These are phyloP conservation scores for Terana coerulea DNA, from an alignment of 768 basidiomycete genomes.

Conservation along the genomic window DNA sequence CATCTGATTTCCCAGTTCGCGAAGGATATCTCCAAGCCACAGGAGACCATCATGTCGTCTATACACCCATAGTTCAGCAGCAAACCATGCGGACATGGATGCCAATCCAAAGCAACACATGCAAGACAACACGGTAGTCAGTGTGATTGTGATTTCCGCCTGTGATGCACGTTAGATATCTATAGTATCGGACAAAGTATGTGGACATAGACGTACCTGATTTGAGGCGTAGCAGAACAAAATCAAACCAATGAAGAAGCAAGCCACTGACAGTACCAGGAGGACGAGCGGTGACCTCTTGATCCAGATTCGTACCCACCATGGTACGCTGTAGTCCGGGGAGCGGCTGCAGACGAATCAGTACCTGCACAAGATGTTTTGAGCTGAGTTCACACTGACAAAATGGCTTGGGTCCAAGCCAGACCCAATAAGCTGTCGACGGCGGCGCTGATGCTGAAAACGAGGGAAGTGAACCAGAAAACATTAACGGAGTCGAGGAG, in stretches of 20 bases:
- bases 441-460: constrained; percentile 67
- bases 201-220: constrained; percentile 42
- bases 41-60: not conserved
- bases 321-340: constrained; percentile 67
- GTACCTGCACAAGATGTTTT: not conserved
- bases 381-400: constrained; percentile 40
- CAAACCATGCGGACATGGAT: constrained; percentile 66
- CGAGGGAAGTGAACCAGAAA: constrained; percentile 67
- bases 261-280: constrained; percentile 73
- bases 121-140: constrained; percentile 66
- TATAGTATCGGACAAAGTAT: not conserved
- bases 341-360: constrained; percentile 47
- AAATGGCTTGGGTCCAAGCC: constrained; percentile 75
- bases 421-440: constrained; percentile 68
- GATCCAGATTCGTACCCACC: constrained; percentile 81
- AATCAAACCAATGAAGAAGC: constrained; percentile 72
- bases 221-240: constrained; percentile 66
- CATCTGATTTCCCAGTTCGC: not conserved
- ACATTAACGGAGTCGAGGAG: constrained; percentile 51
- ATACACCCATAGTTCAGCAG: constrained; percentile 53
- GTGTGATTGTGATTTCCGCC: constrained; percentile 49
- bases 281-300: constrained; percentile 76
- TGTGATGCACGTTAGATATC: not conserved
- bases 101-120: constrained; percentile 63
- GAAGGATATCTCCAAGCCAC: constrained; percentile 2